Percentiles rank a stretch among this genome's conserved stretches.
These are phyloP conservation scores for Mycena galopus DNA, from an alignment of 768 basidiomycete species.

Conservation along the genomic window DNA sequence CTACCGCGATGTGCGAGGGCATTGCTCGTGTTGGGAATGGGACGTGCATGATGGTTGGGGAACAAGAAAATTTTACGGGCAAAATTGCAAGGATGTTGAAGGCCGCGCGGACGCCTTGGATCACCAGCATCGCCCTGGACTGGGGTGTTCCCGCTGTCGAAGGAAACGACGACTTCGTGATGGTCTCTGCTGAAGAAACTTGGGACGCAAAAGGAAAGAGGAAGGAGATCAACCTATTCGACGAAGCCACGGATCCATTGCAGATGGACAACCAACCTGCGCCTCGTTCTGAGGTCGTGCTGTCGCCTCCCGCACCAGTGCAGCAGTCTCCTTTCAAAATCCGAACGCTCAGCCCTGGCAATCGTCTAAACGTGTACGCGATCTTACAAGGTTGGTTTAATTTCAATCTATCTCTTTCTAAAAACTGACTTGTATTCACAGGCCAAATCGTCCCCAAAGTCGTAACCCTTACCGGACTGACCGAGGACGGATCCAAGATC, in stretches of 20 bases:
- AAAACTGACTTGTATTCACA: not conserved
- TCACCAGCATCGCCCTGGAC: conserved; percentile 52
- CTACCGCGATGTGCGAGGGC: conserved; percentile 54
- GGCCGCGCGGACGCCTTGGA: conserved; percentile 52
- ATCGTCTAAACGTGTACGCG: conserved; percentile 27
- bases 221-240: conserved; percentile 26
- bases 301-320: conserved; percentile 20
- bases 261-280: conserved; percentile 1
- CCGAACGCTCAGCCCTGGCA: conserved; percentile 21
- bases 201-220: not conserved
- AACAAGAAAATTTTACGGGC: conserved; percentile 50
- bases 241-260: conserved; percentile 15
- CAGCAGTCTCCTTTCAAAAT: conserved; percentile 37
- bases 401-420: too few relatives aligned
- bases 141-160: conserved; percentile 43
- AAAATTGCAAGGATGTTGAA: conserved; percentile 58
- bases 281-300: conserved; percentile 18
- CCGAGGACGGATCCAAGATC: conserved; percentile 25
- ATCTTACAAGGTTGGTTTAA: conserved; percentile 33
- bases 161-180: conserved; percentile 25
- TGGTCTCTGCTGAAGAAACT: conserved; percentile 11
- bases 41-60: conserved; percentile 51
- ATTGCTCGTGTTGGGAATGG: conserved; percentile 60
- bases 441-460: conserved; percentile 28
- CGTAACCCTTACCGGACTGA: conserved; percentile 24